Evolutionary conservation across 2,329 filamentous ascomycete species (phyloP), one percentile per base, ranked within the genome.

Genomic region (Fusarium sp.): DNA sequence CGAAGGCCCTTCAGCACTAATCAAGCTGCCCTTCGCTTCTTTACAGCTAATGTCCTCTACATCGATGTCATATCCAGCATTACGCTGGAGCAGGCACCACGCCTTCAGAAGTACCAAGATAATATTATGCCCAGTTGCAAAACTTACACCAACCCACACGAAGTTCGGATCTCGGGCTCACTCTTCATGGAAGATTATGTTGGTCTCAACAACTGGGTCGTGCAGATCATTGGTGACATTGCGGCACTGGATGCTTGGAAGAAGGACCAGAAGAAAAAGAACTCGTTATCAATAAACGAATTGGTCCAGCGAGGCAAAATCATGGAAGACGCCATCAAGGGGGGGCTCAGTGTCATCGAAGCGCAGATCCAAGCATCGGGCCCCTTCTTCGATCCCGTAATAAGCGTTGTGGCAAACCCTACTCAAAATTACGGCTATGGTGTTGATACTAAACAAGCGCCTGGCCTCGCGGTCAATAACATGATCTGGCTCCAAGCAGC

Each of bases 131-230:
- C 81, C 13, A 77, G 79, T 18, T 81, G 77, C 48, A 70, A 75
- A 20, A 62, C 69, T 5, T 38, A 72, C 5, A 58, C 68, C n/a
- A 69, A 66, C 30, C 69, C 70, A 22, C 45, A 63, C 11, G 69
- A 75, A 36, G 69, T 77, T 15, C 71, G 74, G 17, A 63, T 74
- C 17, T 75, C 77, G 2, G 79, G 80, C 1, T 80, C 79, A 3
- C 79, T 87, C 44, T 81, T 82, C 57, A 82, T 91, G 62, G 85
- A 87, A 55, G 84, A 87, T 38, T 86, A 89, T 55, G 80, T 88
- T 45, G 90, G 90, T 5, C 84, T 89, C 67, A 82, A 88, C 50
- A 91, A 90, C 78, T 89, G 88, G 87, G 85, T 86, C 2, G 73
- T 91, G 51, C 80, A 87, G 51, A 81, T 85, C n/a, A 84, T 92